Conservation (phyloP, 352 stramenopile genomes). For the Aphanomyces invadans region DNA sequence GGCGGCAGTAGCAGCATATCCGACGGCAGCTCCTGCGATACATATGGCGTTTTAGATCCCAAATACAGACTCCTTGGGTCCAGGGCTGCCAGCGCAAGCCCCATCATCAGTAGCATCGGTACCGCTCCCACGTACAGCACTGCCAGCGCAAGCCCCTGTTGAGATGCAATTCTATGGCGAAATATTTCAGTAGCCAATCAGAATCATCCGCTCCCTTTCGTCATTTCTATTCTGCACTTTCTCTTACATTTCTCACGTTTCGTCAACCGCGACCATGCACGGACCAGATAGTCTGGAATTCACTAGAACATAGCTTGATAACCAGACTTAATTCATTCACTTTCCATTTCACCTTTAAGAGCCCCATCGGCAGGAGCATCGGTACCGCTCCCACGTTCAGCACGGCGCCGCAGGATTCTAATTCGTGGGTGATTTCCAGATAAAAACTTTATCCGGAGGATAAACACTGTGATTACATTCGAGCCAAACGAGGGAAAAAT, state of each 20-base stretch:
- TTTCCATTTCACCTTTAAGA: neutral
- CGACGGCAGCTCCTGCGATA: constrained; percentile 8
- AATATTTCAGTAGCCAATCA: too few relatives aligned
- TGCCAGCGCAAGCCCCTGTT: too few relatives aligned
- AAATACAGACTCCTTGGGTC: neutral
- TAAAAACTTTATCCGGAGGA: constrained; percentile 1
- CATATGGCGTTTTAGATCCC: constrained; percentile 21
- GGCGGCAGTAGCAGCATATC: constrained; percentile 6
- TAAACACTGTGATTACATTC: constrained; percentile 8
- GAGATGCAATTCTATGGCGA: too few relatives aligned
- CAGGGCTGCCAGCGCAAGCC: neutral
- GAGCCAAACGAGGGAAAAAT: neutral
- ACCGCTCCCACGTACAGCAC: neutral
- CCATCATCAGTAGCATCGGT: neutral
- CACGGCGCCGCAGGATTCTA: too few relatives aligned
- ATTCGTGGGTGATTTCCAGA: too few relatives aligned
- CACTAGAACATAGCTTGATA: too few relatives aligned
- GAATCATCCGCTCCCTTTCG: too few relatives aligned
- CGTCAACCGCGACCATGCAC: too few relatives aligned
- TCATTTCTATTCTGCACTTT: too few relatives aligned
- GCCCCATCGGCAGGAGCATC: neutral
- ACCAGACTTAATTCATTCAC: too few relatives aligned
- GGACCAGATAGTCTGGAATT: too few relatives aligned
- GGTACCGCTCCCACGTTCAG: neutral
- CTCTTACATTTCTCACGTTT: too few relatives aligned